These are phyloP conservation scores for Elasticomyces elasticus DNA, from an alignment of 495 filamentous ascomycete species.

Conservation along the genomic window DNA sequence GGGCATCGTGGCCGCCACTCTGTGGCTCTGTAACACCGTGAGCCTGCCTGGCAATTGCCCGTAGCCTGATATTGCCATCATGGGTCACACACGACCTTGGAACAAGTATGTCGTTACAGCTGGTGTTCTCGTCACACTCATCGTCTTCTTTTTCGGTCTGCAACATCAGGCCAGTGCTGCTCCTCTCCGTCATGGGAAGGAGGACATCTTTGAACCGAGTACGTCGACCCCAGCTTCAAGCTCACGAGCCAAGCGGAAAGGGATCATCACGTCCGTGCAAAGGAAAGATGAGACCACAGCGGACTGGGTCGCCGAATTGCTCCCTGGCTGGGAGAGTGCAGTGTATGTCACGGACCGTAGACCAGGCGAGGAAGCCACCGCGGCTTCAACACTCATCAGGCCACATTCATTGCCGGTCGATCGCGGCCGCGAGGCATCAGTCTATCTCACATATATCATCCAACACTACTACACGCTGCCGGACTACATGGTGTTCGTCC, in stretches of 20 bases:
- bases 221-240: not conserved
- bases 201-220: too few relatives aligned
- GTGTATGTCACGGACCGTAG: not conserved
- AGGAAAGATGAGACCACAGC: not conserved
- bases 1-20: too few relatives aligned
- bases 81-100: not conserved
- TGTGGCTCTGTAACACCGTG: too few relatives aligned
- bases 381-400: too few relatives aligned
- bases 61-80: not conserved
- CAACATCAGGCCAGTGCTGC: not conserved
- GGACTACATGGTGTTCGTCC: constrained; percentile 60
- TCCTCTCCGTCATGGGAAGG: too few relatives aligned
- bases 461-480: constrained; percentile 58
- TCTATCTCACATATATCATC: constrained; percentile 60
- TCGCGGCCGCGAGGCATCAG: constrained; percentile 62
- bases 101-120: not conserved
- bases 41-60: too few relatives aligned
- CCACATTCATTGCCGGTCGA: too few relatives aligned
- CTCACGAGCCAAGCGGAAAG: not conserved
- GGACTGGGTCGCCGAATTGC: not conserved
- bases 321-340: not conserved
- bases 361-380: not conserved
- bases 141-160: not conserved
- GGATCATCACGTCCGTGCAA: not conserved
- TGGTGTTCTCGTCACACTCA: not conserved